Percentiles rank a stretch among this genome's conserved stretches.
Evolutionary conservation across 306 rosid species (phyloP).

Genomic region (Fagus sylvatica): DNA sequence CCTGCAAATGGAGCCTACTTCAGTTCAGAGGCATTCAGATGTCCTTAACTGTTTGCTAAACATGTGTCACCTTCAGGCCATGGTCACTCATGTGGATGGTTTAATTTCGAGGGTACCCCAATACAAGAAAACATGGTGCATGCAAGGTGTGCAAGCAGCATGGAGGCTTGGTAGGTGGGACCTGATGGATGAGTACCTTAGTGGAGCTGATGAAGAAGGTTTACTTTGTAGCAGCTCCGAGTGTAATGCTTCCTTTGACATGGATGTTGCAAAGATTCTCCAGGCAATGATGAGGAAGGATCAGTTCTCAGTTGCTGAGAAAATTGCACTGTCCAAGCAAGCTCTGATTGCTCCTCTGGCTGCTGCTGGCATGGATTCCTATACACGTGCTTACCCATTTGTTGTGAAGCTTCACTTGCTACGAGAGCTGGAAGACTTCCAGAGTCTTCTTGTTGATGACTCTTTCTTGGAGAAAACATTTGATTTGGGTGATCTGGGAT

Average conservation of each 20-base stretch:
- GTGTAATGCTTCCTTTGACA: slow-evolving; percentile 90
- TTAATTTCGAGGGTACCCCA: slow-evolving; percentile 77
- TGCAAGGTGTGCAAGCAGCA: slow-evolving; percentile 99
- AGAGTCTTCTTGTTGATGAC: slow-evolving; percentile 64
- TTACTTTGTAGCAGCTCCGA: slow-evolving; percentile 82
- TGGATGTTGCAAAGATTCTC: slow-evolving; percentile 92
- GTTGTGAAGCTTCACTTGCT: slow-evolving; percentile 93
- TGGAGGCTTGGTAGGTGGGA: slow-evolving; percentile 99
- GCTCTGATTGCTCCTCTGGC: slow-evolving; percentile 90
- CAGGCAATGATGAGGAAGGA: slow-evolving; percentile 97
- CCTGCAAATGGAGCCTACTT: slow-evolving; percentile 88
- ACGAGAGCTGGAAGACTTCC: slow-evolving; percentile 87
- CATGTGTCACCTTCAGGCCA: slow-evolving; percentile 99
- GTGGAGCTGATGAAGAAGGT: slow-evolving; percentile 87
- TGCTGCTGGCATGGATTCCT: slow-evolving; percentile 99
- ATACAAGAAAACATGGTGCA: slow-evolving; percentile 94
- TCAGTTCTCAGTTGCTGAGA: slow-evolving; percentile 80
- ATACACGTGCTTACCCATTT: slow-evolving; percentile 87
- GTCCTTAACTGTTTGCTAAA: slow-evolving; percentile 88
- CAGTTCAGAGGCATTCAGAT: slow-evolving; percentile 95
- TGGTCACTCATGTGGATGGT: slow-evolving; percentile 98
- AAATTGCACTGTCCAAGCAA: slow-evolving; percentile 84
- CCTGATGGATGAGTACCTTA: slow-evolving; percentile 93
- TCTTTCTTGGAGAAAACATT: slow-evolving; percentile 88
- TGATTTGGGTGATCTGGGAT: slow-evolving; percentile 54